Base-by-base conservation (phyloP, 257 asterid genomes). In the Solanum peruvianum region DNA sequence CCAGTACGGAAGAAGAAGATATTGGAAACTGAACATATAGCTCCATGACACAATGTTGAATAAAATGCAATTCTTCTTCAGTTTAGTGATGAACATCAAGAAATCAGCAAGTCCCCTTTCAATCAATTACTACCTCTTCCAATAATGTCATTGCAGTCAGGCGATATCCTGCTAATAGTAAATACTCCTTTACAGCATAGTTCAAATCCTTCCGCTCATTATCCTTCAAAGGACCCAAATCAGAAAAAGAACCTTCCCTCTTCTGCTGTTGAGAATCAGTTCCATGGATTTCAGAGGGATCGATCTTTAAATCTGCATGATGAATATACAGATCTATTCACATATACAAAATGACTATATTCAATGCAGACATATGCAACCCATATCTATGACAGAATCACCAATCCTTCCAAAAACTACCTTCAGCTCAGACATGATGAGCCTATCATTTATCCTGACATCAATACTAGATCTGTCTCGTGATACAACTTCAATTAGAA, bases 121-220 rank as follows among this genome's bases (percentile, higher is more conserved):
- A 52, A 69, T 47, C 62, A 69, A 75, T 71, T 92, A 71, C 66
- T 92, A 97, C 99, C 99, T 97, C 99, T 91, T 97, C 99, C 80
- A 93, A 93, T 92, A 97, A 97, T 90, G 99, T 97, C 99, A 97
- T 97, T 73, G 99, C 98, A 77, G 98, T 95, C 90, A 97, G 92
- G 80, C 99, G 99, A 85, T 97, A 97, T 78, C 99, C 99, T 23
- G 98, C 99, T 86, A 95, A 91, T 76, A 93, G 87, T 88, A 97
- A 89, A 92, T 97, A 97, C 89, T 97, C 99, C 93, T 96, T 97
- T 87, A 97, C 98, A 72, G 99, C 99, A 89, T 94, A 95, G 91
- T 97, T 96, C 80, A 97, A 92, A 93, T 97, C 98, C 84, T 90
- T 88, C 44, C 99, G 92, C 89, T 97, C 99, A 64, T 86, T 93